Conservation (phyloP, 768 basidiomycete species). For the Daedaleopsis sinensis region DNA sequence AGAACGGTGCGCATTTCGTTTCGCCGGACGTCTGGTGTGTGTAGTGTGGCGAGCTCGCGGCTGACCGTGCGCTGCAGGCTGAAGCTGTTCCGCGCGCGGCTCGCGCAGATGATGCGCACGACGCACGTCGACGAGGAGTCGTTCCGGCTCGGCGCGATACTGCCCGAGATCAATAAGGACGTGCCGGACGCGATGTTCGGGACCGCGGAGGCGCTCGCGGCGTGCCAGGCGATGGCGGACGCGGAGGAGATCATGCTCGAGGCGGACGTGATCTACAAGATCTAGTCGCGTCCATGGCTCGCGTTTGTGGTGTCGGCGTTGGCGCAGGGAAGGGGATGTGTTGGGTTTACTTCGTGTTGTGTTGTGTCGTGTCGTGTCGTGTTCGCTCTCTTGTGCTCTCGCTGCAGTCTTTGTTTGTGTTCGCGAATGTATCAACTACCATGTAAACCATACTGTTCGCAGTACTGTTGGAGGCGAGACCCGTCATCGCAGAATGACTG, state of each 20-base stretch:
- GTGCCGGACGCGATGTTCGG: constrained; percentile 72
- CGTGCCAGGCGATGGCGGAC: constrained; percentile 76
- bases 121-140: constrained; percentile 77
- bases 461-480: too few species aligned
- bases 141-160: constrained; percentile 66
- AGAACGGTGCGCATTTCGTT: constrained; percentile 60
- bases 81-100: constrained; percentile 76
- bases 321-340: too few species aligned
- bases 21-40: neutral
- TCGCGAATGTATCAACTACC: neutral
- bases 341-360: neutral
- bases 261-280: constrained; percentile 85
- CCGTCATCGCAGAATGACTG: too few species aligned
- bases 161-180: constrained; percentile 79
- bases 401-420: neutral
- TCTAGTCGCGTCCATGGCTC: constrained; percentile 41
- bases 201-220: constrained; percentile 74
- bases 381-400: neutral
- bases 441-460: neutral
- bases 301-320: neutral
- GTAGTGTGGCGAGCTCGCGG: neutral
- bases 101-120: constrained; percentile 72
- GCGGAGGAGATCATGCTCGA: constrained; percentile 86
- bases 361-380: neutral
- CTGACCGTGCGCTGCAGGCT: constrained; percentile 46